A percentile compares a stretch with the other conserved stretches of the same genome.
Evolutionary conservation across 225 moss, liverwort and hornwort species (phyloP).

Genomic region (Climacium dendroides): DNA sequence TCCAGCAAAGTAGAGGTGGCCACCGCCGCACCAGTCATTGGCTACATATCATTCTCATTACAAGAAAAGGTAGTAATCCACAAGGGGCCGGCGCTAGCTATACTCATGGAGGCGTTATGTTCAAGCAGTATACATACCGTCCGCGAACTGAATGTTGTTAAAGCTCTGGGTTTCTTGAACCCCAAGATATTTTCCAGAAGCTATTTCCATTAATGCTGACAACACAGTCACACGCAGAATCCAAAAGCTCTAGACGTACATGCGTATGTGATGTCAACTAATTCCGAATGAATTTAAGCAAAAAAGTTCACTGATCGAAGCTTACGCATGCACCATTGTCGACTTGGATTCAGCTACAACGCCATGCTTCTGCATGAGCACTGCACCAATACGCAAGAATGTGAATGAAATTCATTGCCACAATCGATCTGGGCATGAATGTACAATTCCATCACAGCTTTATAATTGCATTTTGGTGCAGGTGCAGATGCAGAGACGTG

Average conservation of each 20-base stretch:
- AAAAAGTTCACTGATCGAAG: not conserved
- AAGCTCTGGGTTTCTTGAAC: not conserved
- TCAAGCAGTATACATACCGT: not conserved
- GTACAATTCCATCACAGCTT: not conserved
- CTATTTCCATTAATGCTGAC: not conserved
- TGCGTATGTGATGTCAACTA: not conserved
- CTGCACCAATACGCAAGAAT: conserved; percentile 20
- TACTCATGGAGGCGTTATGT: not conserved
- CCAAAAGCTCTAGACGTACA: not conserved
- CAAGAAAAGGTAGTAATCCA: not conserved
- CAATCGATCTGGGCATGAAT: not conserved
- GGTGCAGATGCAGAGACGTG: conserved; percentile 46
- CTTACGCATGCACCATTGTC: not conserved
- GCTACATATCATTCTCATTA: not conserved
- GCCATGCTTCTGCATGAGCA: conserved; percentile 23
- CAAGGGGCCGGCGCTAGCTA: not conserved
- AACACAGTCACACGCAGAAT: not conserved
- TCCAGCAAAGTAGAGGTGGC: not conserved
- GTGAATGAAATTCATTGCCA: not conserved
- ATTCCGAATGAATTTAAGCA: not conserved
- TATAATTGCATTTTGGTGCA: conserved; percentile 13
- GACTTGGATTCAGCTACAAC: not conserved
- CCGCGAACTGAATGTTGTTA: not conserved
- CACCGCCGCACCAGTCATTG: not conserved
- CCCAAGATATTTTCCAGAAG: not conserved